These are phyloP conservation scores for Trametes polyzona DNA, from an alignment of 1,284 basidiomycete genomes.

Conservation along the genomic window DNA sequence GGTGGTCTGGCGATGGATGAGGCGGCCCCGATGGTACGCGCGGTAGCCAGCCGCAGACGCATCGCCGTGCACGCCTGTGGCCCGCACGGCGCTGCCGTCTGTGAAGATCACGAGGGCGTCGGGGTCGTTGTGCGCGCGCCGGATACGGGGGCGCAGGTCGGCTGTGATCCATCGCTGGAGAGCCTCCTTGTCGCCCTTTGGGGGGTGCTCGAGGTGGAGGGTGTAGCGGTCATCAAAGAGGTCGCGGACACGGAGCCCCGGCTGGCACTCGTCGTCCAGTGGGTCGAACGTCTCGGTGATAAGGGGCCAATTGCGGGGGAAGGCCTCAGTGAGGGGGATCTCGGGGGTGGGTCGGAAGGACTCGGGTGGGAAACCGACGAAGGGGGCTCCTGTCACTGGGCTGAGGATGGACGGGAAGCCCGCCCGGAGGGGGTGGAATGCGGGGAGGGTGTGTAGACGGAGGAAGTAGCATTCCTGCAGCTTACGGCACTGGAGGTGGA, in stretches of 20 bases:
- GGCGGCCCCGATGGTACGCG: background rate
- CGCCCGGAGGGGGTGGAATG: background rate
- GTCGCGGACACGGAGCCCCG: background rate
- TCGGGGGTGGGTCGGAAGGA: background rate
- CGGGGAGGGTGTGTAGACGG: slow-evolving; percentile 1
- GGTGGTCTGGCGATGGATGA: background rate
- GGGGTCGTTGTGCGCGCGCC: background rate
- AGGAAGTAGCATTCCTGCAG: background rate
- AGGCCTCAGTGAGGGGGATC: background rate
- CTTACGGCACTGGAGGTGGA: background rate
- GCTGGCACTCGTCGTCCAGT: background rate
- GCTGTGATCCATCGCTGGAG: background rate
- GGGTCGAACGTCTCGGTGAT: slow-evolving; percentile 3
- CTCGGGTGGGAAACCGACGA: background rate
- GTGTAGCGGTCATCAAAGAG: background rate
- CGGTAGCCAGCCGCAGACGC: slow-evolving; percentile 1
- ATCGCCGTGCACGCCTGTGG: too few relatives aligned
- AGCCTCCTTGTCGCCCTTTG: background rate
- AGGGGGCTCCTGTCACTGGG: background rate
- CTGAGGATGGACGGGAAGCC: background rate
- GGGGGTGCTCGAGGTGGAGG: background rate
- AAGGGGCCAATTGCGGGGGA: background rate
- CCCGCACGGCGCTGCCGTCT: background rate
- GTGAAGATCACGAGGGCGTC: slow-evolving; percentile 1
- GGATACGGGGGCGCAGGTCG: background rate